Evolutionary conservation across 83 land plant species (phyloP).

Genomic region (Larix sibirica): DNA sequence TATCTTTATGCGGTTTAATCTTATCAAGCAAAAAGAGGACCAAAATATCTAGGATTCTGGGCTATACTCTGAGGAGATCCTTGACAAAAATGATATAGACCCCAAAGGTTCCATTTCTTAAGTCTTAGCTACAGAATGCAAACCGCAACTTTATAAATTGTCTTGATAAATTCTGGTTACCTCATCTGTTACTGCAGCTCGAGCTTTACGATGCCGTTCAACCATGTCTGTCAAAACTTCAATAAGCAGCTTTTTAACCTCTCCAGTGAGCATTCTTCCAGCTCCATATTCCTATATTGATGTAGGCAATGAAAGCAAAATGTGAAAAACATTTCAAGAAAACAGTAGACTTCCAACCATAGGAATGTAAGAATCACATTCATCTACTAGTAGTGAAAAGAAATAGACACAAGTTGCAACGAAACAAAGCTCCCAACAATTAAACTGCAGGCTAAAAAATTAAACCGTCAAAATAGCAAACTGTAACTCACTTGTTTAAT

Average conservation of each 20-base stretch:
- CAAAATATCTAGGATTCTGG: not conserved
- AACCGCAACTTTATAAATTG: not conserved
- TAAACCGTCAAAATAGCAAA: not conserved
- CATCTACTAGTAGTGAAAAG: not conserved
- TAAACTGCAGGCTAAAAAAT: not conserved
- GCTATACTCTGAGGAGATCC: not conserved
- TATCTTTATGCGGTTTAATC: no score
- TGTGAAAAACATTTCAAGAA: not conserved
- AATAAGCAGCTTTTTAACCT: conserved; percentile 70
- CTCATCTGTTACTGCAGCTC: conserved; percentile 86
- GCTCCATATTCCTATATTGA: conserved; percentile 64
- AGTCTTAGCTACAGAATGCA: not conserved
- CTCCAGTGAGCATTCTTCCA: conserved; percentile 86
- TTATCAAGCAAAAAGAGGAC: no score
- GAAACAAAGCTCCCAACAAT: not conserved
- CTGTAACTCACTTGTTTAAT: conserved; percentile 62
- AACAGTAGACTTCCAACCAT: not conserved
- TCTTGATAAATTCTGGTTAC: conserved; percentile 25
- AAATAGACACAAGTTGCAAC: not conserved
- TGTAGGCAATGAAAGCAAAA: not conserved
- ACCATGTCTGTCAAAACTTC: conserved; percentile 68
- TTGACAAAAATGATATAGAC: not conserved
- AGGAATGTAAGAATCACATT: not conserved
- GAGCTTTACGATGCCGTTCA: conserved; percentile 74
- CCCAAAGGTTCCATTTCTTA: not conserved